Evolutionary conservation across 2,329 filamentous ascomycete genomes (phyloP).

Genomic region (Thielaviopsis euricoi): DNA sequence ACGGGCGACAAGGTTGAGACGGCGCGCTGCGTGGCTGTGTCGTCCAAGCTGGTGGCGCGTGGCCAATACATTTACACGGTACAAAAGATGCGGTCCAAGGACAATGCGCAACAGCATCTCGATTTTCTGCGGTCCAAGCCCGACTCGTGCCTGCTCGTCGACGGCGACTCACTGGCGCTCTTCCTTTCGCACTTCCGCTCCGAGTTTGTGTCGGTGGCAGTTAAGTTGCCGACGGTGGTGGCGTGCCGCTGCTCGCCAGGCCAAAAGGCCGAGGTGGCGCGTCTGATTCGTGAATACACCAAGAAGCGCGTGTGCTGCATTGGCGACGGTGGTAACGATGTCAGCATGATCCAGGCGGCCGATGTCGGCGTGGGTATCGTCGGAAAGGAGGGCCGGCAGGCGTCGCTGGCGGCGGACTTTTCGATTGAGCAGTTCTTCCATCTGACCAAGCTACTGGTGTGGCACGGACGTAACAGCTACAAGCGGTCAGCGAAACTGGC

Average conservation of each 20-base stretch:
- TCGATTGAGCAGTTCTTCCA: slow-evolving; percentile 92
- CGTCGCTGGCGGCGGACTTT: slow-evolving; percentile 88
- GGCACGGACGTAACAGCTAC: slow-evolving; percentile 96
- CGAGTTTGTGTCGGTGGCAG: slow-evolving; percentile 78
- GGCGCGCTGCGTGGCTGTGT: slow-evolving; percentile 87
- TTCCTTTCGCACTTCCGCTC: slow-evolving; percentile 69
- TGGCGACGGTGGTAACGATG: slow-evolving; percentile 94
- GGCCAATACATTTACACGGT: slow-evolving; percentile 96
- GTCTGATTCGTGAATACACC: slow-evolving; percentile 76
- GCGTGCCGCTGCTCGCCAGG: slow-evolving; percentile 94
- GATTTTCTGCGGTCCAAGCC: slow-evolving; percentile 79
- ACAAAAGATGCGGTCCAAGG: slow-evolving; percentile 65
- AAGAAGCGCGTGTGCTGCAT: slow-evolving; percentile 96
- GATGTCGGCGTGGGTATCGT: slow-evolving; percentile 97
- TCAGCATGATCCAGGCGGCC: slow-evolving; percentile 97
- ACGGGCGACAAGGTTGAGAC: slow-evolving; percentile 98
- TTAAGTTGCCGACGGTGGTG: slow-evolving; percentile 77
- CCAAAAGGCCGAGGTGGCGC: slow-evolving; percentile 88
- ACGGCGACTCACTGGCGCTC: slow-evolving; percentile 75
- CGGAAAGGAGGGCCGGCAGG: slow-evolving; percentile 91
- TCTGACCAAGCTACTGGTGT: slow-evolving; percentile 90
- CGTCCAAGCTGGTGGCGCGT: slow-evolving; percentile 79
- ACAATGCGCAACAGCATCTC: slow-evolving; percentile 72
- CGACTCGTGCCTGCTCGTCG: slow-evolving; percentile 76
- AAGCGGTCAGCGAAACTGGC: slow-evolving; percentile 89